Evolutionary conservation across 306 rosid genomes (phyloP), one percentile per base, ranked within the genome.

Genomic region (Quercus alba): DNA sequence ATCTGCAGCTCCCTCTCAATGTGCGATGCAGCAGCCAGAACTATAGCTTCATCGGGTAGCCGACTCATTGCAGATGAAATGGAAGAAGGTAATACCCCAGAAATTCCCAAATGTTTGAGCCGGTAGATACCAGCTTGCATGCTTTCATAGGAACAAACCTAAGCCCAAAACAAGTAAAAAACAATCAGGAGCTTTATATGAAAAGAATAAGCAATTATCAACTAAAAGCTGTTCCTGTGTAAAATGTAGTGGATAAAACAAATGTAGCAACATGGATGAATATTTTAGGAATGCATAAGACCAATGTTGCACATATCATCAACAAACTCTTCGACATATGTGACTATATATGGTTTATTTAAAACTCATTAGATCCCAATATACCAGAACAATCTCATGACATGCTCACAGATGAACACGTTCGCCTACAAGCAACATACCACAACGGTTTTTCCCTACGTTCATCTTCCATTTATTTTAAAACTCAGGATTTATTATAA

Each of bases 41-140:
- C 88, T 75, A 95, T 85, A 81, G 99, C 98, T 84, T 95, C 99
- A 87, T 80, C 97, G 66, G 95, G 99, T 76, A 95, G 97, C 79
- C 97, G 97, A 77, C 87, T 93, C 98, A 90, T 91, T 63, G 99
- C 99, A 79, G 98, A 91, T 23, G 93, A 91, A 86, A 95, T 89
- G 81, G 89, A 85, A 66, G 94, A 78, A 15, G 98, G 97, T 77
- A 91, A 94, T 33, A 91, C 88, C 85, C 90, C 97, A 3, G 94
- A 85, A 20, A 95, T 90, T 82, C 99, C 99, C 80, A 93, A 87
- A 89, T 95, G 99, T 84, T 93, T 93, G 70, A 95, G 97, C 64
- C 98, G 92, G 78, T 93, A 95, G 26, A 93, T 86, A 72, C 97
- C 97, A 71, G 99, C 97, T 95, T 93, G 99, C 99, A 95, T 93